These are phyloP conservation scores for Cymbopogon flexuosus DNA, from an alignment of 202 grass and related monocot species.

Conservation along the genomic window DNA sequence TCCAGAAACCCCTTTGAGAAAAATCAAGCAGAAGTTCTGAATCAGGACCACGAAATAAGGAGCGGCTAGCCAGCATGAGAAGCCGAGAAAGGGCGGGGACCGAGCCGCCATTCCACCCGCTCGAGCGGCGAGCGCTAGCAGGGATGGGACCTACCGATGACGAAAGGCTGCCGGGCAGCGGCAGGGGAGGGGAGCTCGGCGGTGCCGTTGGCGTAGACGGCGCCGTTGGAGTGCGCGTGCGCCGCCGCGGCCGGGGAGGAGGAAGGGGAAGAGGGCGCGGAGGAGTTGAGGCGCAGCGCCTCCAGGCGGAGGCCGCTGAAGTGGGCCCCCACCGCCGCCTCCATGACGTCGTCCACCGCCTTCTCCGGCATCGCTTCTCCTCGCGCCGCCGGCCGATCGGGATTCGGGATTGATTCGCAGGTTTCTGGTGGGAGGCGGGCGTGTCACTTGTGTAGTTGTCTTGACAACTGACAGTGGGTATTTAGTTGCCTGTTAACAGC, in stretches of 20 bases:
- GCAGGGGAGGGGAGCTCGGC: constrained; percentile 29
- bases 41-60: not conserved
- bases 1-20: constrained; percentile 66
- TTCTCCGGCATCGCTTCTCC: constrained; percentile 45
- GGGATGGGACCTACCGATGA: constrained; percentile 54
- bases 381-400: constrained; percentile 27
- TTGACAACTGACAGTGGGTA: not conserved
- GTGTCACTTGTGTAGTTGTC: too few relatives aligned
- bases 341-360: constrained; percentile 77
- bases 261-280: constrained; percentile 63
- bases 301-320: constrained; percentile 90
- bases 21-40: not conserved
- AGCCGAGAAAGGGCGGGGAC: not conserved
- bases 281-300: constrained; percentile 55
- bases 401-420: constrained; percentile 17
- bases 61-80: not conserved
- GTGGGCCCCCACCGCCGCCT: constrained; percentile 70
- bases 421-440: not conserved
- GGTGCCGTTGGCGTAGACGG: constrained; percentile 17
- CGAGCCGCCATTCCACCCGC: not conserved
- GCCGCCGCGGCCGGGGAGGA: constrained; percentile 17
- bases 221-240: constrained; percentile 32
- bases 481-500: too few relatives aligned
- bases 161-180: constrained; percentile 60
- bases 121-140: not conserved